Base-by-base conservation (phyloP, 805 yeast species). In the Teunomyces funiuensis region DNA sequence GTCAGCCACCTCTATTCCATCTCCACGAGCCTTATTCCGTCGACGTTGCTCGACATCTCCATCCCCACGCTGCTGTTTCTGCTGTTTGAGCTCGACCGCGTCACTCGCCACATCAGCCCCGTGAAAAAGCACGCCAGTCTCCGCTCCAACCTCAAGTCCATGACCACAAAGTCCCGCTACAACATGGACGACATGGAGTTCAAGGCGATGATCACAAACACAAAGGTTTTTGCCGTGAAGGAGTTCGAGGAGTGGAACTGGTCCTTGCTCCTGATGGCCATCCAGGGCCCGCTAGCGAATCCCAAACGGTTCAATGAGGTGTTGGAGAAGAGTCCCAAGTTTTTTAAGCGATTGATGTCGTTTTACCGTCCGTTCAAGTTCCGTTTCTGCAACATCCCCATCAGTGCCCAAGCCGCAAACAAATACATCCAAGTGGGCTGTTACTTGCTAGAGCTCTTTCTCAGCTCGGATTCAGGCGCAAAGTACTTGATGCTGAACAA, bases 361-460 rank as follows among this genome's bases (percentile, higher is more conserved):
- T 93, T 91, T 58, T 91, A 82, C 58, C 72, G 98, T 40, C 99
- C 99, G 0, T 85, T 90, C 66, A 90, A 95, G 62, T 80, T 83
- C 53, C 69, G 97, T 41, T 91, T 89, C 60, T 63, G 70, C 36
- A 62, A 61, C 18, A 47, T 65, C 7, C 47, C 60, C 5, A 43
- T 51, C 71, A 85, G 6, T 65, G 69, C 19, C 62, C 80, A 34
- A 66, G 77, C 44, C 69, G 69, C 83, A 17, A 73, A 71, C 18
- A 73, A 76, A 45, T 87, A 82, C 50, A 75, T 86, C 9, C 74
- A 71, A 38, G 82, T 85, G 3, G 98, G 97, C 0, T 79, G 89
- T 52, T 85, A 79, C 37, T 72, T 93, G 25, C 67, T 93, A 49
- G 81, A 76, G 44, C 74, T 85, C 33, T 65, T 91, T 6, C 65